phyloP scores from a whole-genome alignment of 345 rosid genomes.

The Camelina sativa region DNA sequence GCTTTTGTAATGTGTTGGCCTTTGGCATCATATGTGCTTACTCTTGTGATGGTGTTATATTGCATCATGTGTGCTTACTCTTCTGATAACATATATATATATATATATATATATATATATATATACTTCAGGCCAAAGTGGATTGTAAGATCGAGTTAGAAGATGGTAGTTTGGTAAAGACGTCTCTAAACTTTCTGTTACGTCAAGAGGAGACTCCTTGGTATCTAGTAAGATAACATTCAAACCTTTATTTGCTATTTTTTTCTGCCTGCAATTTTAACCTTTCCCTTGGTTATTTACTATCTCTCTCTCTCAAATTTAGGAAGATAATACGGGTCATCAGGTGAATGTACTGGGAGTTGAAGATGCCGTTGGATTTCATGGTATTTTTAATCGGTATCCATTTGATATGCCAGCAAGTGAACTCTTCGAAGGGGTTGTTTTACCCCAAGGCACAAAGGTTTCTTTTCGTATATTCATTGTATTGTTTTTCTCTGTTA shows the following conservation, averaged over 20 bases:
- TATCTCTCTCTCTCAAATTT: no score
- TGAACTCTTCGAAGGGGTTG: neutral
- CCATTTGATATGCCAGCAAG: neutral
- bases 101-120: neutral
- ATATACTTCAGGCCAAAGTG: slow-evolving; percentile 6
- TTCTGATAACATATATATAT: neutral
- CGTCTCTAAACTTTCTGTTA: neutral
- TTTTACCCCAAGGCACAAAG: neutral
- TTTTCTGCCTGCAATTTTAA: no score
- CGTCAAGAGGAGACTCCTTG: slow-evolving; percentile 11
- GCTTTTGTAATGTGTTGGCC: neutral
- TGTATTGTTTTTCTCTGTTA: no score
- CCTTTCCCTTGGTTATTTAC: neutral
- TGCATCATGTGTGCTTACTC: no score
- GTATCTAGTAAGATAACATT: slow-evolving; percentile 16
- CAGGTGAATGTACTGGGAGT: neutral
- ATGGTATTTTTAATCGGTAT: neutral
- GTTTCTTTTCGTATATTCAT: neutral
- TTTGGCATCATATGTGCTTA: neutral
- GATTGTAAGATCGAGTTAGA: neutral
- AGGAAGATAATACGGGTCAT: no score
- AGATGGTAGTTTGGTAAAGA: neutral
- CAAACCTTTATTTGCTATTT: neutral
- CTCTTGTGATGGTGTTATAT: no score
- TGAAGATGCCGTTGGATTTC: neutral